Base-by-base conservation (phyloP, 2,329 filamentous ascomycete genomes). In the Beauveria rudraprayagi region DNA sequence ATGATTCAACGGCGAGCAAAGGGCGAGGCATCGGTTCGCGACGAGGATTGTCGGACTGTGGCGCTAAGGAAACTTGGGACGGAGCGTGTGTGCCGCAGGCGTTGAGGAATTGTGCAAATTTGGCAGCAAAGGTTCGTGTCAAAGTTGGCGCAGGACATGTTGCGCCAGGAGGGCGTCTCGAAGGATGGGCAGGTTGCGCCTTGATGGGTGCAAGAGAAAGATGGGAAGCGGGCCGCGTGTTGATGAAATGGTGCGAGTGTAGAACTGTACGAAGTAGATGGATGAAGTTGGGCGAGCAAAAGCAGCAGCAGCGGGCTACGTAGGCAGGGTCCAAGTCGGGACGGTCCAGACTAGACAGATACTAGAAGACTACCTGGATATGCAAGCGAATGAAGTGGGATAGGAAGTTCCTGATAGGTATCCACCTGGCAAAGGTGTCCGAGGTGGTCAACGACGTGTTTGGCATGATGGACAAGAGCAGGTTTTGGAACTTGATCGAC, bases 291-390 rank as follows among this genome's bases (percentile, higher is more conserved):
- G 48, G 34, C 26, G 26, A 43, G 17, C n/a, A 41, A 50, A 52
- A n/a, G 40, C 14, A 26, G 43, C 43, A n/a, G 54, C 34, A 22
- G 28, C 40, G n/a, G 7, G 28, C 8, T 50, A 41, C 34, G 46
- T 58, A 51, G 47, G 46, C 30, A 58, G 44, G 55, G 55, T 58
- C 55, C 55, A 58, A 28, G 44, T 17, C 46, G 3, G 16, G 44
- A 48, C 46, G 46, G 44, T 41, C 44, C 28, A 34, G 37, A 28
- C 19, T 40, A 41, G 46, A 3, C 9, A 3, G 30, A 3, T 58
- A 58, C 55, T 17, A 16, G 6, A 9, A 8, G 1, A 4, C 22
- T 58, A 58, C 55, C 17, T 58, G 30, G 9, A 3, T 19, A 5
- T 6, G 9, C 6, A 4, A 17, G 1, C 3, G 34, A n/a, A 5